A percentile compares a stretch with the other conserved stretches of the same genome.
These are phyloP conservation scores for Ceratobasidium sp. DNA, from an alignment of 1,284 basidiomycete genomes.

Conservation along the genomic window DNA sequence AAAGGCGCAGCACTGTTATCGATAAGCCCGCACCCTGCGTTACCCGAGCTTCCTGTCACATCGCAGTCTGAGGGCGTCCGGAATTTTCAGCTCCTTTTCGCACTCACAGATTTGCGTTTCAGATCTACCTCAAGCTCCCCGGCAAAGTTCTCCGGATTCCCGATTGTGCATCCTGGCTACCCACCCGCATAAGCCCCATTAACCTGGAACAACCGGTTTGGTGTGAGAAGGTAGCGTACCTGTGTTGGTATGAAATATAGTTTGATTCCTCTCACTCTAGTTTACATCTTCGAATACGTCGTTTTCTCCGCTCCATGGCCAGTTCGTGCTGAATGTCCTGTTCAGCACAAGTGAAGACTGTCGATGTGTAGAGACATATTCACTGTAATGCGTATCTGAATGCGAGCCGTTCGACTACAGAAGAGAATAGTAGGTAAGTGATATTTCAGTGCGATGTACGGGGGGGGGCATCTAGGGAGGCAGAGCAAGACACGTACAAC, in stretches of 20 bases:
- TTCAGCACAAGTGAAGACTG: not conserved
- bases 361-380: not conserved
- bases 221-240: conserved; percentile 54
- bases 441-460: not conserved
- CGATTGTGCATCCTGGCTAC: conserved; percentile 3
- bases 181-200: not conserved
- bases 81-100: not conserved
- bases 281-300: conserved; percentile 85
- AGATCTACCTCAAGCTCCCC: conserved; percentile 9
- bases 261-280: conserved; percentile 78
- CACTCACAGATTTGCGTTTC: not conserved
- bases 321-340: conserved; percentile 60
- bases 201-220: not conserved
- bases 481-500: conserved; percentile 59
- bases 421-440: not conserved
- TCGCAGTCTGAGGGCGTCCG: conserved; percentile 57
- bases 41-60: conserved; percentile 58
- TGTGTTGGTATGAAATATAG: conserved; percentile 74
- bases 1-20: conserved; percentile 67
- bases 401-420: conserved; percentile 69
- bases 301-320: conserved; percentile 76
- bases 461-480: not conserved
- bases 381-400: conserved; percentile 54
- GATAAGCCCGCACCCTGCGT: conserved; percentile 73
- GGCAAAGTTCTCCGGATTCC: conserved; percentile 11